phyloP scores from a whole-genome alignment of 2,329 filamentous ascomycete species.

The Aspergillus candidus region DNA sequence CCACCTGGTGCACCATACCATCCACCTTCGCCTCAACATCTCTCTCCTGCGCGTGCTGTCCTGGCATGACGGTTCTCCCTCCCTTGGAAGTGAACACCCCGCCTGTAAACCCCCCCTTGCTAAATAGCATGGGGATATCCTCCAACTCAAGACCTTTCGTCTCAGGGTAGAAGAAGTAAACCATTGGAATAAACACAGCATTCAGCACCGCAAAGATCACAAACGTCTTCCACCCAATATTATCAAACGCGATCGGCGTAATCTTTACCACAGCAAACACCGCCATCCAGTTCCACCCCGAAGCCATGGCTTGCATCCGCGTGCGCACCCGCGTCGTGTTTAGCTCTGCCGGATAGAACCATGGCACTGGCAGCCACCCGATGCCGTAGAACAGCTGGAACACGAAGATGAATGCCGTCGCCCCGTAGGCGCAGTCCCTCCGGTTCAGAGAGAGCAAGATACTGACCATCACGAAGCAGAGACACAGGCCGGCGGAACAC shows the following conservation, averaged over 20 bases:
- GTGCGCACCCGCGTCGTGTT: slow-evolving; percentile 38
- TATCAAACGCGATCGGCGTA: slow-evolving; percentile 22
- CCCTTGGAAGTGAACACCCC: slow-evolving; percentile 15
- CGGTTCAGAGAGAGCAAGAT: slow-evolving; percentile 34
- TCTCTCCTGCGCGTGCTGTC: slow-evolving; percentile 14
- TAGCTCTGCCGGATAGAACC: slow-evolving; percentile 41
- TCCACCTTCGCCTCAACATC: slow-evolving; percentile 14
- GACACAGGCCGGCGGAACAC: slow-evolving; percentile 36
- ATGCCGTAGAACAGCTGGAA: slow-evolving; percentile 43
- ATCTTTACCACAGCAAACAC: slow-evolving; percentile 30
- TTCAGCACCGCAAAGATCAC: slow-evolving; percentile 24
- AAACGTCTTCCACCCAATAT: slow-evolving; percentile 27
- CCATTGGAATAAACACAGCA: slow-evolving; percentile 41
- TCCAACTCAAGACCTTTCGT: slow-evolving; percentile 60
- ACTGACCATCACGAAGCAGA: slow-evolving; percentile 40
- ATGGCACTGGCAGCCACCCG: slow-evolving; percentile 41
- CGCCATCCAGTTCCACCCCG: slow-evolving; percentile 32
- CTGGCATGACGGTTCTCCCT: slow-evolving; percentile 15
- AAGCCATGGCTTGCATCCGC: slow-evolving; percentile 37
- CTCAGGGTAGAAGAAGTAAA: slow-evolving; percentile 61
- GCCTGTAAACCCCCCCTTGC: slow-evolving; percentile 13
- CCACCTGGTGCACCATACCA: slow-evolving; percentile 9
- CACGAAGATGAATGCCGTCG: slow-evolving; percentile 42
- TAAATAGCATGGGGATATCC: slow-evolving; percentile 44
- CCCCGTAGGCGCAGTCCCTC: slow-evolving; percentile 33